A percentile compares a stretch with the other conserved stretches of the same genome.
Evolutionary conservation across 78 protist species (phyloP).

Genomic region (Pigoraptor vietnamica): DNA sequence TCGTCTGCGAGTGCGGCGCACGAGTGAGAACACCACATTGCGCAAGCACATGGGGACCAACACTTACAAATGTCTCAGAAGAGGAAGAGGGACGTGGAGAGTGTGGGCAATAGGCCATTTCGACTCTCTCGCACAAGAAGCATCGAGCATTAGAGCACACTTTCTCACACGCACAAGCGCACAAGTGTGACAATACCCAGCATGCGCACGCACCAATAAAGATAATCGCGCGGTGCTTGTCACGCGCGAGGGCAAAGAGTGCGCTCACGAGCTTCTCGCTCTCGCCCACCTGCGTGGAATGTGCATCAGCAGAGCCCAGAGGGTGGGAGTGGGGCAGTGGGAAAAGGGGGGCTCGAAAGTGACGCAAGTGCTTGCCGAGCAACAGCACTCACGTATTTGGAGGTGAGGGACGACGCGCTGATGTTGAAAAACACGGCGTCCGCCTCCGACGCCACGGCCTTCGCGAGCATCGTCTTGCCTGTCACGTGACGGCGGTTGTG

Average conservation of each 20-base stretch:
- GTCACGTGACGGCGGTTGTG: neutral
- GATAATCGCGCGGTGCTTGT: conserved; percentile 62
- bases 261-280: conserved; percentile 86
- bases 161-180: neutral
- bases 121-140: too few relatives aligned
- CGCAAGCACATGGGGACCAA: neutral
- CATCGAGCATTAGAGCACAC: neutral
- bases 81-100: neutral
- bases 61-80: conserved; percentile 75
- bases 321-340: neutral
- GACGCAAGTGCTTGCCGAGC: neutral
- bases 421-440: conserved; percentile 68
- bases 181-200: neutral
- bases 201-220: conserved; percentile 77
- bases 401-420: conserved; percentile 60
- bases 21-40: neutral
- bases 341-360: neutral
- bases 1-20: neutral
- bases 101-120: neutral
- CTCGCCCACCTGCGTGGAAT: conserved; percentile 15
- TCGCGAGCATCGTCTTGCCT: conserved; percentile 82
- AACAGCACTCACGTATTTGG: conserved; percentile 45
- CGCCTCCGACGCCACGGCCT: conserved; percentile 57
- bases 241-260: conserved; percentile 79
- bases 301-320: neutral